Percentiles rank a stretch among this genome's conserved stretches.
Conservation (phyloP, 78 protist species). For the Dictyostelium discoideum region dicty_2.7 NC_007090.3:4406501-4407000, state of each 20-base stretch:
- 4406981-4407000: background rate
- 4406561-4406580: background rate
- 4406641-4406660: conserved; percentile 43
- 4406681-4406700: conserved; percentile 68
- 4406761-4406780: conserved; percentile 44
- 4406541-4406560: background rate
- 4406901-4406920: no score
- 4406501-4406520: conserved; percentile 79
- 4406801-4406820: conserved; percentile 45
- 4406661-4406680: conserved; percentile 45
- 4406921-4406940: background rate
- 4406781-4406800: conserved; percentile 51
- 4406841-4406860: conserved; percentile 65
- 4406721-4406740: conserved; percentile 69
- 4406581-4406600: conserved; percentile 80
- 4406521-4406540: conserved; percentile 83
- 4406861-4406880: background rate
- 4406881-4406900: background rate
- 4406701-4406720: conserved; percentile 77
- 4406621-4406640: conserved; percentile 81
- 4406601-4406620: conserved; percentile 77
- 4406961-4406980: background rate
- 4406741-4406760: conserved; percentile 84
- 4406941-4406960: background rate
- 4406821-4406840: conserved; percentile 64